phyloP scores from a whole-genome alignment of 1,284 basidiomycete genomes.

The Mycena sp. region DNA sequence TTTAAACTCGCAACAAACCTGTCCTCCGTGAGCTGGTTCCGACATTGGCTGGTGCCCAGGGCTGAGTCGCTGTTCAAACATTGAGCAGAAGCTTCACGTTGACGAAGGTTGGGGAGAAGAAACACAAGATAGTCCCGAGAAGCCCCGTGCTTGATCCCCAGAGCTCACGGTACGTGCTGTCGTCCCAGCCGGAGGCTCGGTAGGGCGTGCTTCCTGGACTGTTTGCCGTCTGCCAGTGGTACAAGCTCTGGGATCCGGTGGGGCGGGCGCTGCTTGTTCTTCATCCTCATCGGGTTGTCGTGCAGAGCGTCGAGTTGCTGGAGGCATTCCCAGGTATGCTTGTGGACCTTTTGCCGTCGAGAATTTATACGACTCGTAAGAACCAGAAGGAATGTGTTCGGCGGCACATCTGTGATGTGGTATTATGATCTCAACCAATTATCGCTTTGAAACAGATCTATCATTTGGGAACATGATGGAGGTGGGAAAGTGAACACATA shows the following conservation, averaged over 20 bases:
- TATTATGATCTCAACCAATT: slow-evolving; percentile 3
- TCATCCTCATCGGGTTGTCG: not conserved
- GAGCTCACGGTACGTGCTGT: slow-evolving; percentile 5
- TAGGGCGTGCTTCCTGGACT: not conserved
- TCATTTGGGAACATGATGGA: slow-evolving; percentile 1
- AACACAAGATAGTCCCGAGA: slow-evolving; percentile 7
- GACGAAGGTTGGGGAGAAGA: not conserved
- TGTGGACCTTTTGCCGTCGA: not conserved
- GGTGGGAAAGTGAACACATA: not conserved
- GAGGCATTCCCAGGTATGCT: not conserved
- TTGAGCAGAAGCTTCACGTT: slow-evolving; percentile 2
- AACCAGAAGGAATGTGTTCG: not conserved
- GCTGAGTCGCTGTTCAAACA: slow-evolving; percentile 5
- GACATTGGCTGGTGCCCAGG: not conserved
- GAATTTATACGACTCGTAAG: not conserved
- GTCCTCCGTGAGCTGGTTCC: not conserved
- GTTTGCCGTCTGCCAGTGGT: not conserved
- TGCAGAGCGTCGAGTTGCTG: not conserved
- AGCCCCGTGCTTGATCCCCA: not conserved
- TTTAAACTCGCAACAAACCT: not conserved
- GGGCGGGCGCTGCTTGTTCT: not conserved
- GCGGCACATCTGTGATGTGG: not conserved
- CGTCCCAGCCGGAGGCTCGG: not conserved
- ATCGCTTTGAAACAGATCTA: not conserved
- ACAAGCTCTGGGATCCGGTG: not conserved